A percentile compares a stretch with the other conserved stretches of the same genome.
These are phyloP conservation scores for Umbilicus rupestris DNA, from an alignment of 164 flowering plant species.

Conservation along the genomic window DNA sequence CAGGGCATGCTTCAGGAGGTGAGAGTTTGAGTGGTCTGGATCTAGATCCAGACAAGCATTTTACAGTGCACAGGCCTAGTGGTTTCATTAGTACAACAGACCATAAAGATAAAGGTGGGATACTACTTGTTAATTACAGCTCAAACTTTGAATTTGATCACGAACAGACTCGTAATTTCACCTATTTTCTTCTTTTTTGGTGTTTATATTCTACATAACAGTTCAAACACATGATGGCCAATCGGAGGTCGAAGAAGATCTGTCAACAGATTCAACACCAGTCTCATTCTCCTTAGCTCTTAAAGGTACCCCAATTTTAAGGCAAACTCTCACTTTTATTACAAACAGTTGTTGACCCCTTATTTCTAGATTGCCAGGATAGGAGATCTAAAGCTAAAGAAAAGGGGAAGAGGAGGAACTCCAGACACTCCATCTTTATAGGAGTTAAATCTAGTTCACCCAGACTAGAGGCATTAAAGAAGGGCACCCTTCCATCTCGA, in stretches of 20 bases:
- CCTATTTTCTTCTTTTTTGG: constrained; percentile 9
- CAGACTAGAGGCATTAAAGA: constrained; percentile 45
- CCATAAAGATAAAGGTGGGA: constrained; percentile 28
- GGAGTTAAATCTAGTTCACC: constrained; percentile 60
- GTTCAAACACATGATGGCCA: constrained; percentile 23
- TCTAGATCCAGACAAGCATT: constrained; percentile 31
- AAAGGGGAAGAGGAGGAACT: constrained; percentile 28
- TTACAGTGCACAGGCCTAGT: constrained; percentile 14
- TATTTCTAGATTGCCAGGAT: constrained; percentile 56
- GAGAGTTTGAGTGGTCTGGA: constrained; percentile 44
- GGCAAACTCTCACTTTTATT: background rate
- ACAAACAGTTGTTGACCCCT: background rate
- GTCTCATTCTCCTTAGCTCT: constrained; percentile 70
- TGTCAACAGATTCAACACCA: constrained; percentile 40
- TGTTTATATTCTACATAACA: constrained; percentile 19
- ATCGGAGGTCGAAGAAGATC: constrained; percentile 33
- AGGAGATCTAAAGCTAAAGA: constrained; percentile 53
- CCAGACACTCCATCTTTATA: constrained; percentile 51
- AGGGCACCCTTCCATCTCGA: constrained; percentile 28
- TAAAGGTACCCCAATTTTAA: constrained; percentile 38
- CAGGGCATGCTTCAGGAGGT: constrained; percentile 32
- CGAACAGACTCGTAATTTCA: constrained; percentile 1
- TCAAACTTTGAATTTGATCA: background rate
- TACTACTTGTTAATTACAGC: constrained; percentile 4
- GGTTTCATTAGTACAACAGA: constrained; percentile 21